Base-by-base conservation (phyloP, 345 rosid genomes). In the sweet orange (Citrus sinensis) region DNA sequence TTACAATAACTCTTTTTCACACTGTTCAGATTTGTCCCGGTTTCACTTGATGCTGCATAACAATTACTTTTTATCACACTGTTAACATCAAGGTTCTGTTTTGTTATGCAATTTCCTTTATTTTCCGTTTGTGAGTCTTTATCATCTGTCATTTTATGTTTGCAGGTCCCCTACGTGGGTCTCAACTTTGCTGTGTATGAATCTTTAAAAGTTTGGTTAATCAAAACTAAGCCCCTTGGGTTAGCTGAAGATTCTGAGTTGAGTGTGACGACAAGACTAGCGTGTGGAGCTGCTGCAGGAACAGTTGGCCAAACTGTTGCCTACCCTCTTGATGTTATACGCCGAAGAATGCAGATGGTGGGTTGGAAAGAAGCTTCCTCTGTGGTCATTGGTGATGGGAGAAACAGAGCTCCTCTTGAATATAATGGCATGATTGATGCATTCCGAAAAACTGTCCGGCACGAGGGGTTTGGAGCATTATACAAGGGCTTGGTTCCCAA, bases 331-430 rank as follows among this genome's bases (percentile, higher is more conserved):
- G 99, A 97, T 86, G 98, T 97, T 76, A 89, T 97, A 49, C 94
- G 99, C 66, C 89, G 98, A 82, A 92, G 98, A 87, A 94, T 94
- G 99, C 98, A 97, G 83, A 97, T 94, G 99, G 98, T 87, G 7
- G 99, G 99, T 51, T 97, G 98, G 99, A 97, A 93, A 81, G 91
- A 83, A 80, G 98, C 98, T 72, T 91, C 98, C 79, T 88, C 99
- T 56, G 85, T 96, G 78, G 86, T 96, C 75, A 84, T 89, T 39
- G 99, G 97, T 29, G 98, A 92, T 0, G 95, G 97, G 46, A 87
- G 81, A 83, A 79, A 85, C 83, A 87, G 85, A 78, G 85, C 86
- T 1, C 40, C 84, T 10, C 83, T 90, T 76, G 91, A 94, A 81
- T 96, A 96, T 81, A 83, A 68, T 27, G 98, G 98, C 61, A 96